phyloP scores from a whole-genome alignment of 1,284 basidiomycete genomes.

The Puccinia hordei region DNA sequence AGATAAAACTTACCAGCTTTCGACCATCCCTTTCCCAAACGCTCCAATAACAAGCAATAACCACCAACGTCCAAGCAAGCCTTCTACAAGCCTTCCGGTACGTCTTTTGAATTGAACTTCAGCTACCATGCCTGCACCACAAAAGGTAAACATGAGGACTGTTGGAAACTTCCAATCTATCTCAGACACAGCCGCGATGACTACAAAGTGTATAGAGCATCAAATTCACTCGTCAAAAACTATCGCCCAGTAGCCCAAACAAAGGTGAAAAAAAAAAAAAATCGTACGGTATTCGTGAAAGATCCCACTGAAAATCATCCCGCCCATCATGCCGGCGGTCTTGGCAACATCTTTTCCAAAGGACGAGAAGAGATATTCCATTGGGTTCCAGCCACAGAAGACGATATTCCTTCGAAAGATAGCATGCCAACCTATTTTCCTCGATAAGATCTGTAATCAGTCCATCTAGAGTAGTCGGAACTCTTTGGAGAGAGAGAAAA shows the following conservation, averaged over 20 bases:
- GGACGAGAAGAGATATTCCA: slow-evolving; percentile 31
- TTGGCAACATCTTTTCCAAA: slow-evolving; percentile 26
- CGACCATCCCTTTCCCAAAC: slow-evolving; percentile 14
- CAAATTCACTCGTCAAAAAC: not conserved
- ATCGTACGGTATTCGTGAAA: slow-evolving; percentile 49
- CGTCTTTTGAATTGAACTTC: slow-evolving; percentile 35
- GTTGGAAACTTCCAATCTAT: slow-evolving; percentile 49
- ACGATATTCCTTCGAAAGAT: slow-evolving; percentile 46
- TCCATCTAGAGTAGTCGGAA: no score
- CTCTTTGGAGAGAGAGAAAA: not conserved
- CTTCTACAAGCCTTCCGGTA: slow-evolving; percentile 25
- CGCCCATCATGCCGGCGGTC: slow-evolving; percentile 33
- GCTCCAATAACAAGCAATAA: not conserved
- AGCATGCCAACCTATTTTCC: slow-evolving; percentile 47
- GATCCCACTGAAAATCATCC: slow-evolving; percentile 49
- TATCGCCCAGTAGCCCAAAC: no score
- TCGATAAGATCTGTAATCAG: not conserved
- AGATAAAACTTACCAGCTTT: slow-evolving; percentile 32
- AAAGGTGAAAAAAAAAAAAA: not conserved
- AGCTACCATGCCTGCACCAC: slow-evolving; percentile 29
- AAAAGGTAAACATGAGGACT: slow-evolving; percentile 22
- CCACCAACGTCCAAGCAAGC: slow-evolving; percentile 32
- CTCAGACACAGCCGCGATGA: slow-evolving; percentile 20
- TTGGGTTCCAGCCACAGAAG: slow-evolving; percentile 45
- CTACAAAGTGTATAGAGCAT: slow-evolving; percentile 14